phyloP scores from a whole-genome alignment of 805 yeast genomes.

The Nematodospora valgi region DNA sequence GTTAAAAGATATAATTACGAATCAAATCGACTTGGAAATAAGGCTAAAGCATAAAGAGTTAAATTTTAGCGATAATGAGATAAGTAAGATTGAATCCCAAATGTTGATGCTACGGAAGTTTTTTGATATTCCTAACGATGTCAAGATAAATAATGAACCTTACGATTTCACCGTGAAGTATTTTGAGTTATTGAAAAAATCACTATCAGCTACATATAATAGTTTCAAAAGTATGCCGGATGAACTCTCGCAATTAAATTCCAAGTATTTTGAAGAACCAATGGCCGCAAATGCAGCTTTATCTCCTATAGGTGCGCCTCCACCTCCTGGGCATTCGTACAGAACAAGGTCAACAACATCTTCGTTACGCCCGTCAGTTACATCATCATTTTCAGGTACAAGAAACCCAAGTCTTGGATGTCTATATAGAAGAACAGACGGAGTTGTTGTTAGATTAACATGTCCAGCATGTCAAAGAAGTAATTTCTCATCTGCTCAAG shows the following conservation, averaged over 20 bases:
- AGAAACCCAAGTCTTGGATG: conserved; percentile 38
- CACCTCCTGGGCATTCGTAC: conserved; percentile 26
- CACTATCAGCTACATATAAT: conserved; percentile 29
- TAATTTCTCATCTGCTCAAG: conserved; percentile 77
- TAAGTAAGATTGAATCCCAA: conserved; percentile 56
- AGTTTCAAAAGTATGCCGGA: conserved; percentile 7
- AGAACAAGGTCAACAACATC: conserved; percentile 51
- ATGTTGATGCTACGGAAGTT: conserved; percentile 48
- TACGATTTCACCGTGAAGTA: conserved; percentile 43
- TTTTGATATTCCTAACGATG: conserved; percentile 38
- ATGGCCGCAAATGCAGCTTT: background rate
- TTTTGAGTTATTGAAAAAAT: conserved; percentile 31
- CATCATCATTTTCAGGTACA: conserved; percentile 20
- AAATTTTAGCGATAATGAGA: conserved; percentile 48
- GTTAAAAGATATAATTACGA: conserved; percentile 31
- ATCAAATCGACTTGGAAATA: conserved; percentile 58
- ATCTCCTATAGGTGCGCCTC: background rate
- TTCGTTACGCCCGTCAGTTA: conserved; percentile 50
- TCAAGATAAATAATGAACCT: conserved; percentile 41
- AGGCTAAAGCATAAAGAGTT: conserved; percentile 57
- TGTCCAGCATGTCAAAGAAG: conserved; percentile 67
- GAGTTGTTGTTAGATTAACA: conserved; percentile 61
- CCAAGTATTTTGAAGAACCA: background rate
- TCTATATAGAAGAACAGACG: conserved; percentile 66
- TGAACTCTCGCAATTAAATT: background rate